Percentiles rank a stretch among this genome's conserved stretches.
phyloP scores from a whole-genome alignment of 1,284 basidiomycete genomes.

The Moesziomyces sp. region DNA sequence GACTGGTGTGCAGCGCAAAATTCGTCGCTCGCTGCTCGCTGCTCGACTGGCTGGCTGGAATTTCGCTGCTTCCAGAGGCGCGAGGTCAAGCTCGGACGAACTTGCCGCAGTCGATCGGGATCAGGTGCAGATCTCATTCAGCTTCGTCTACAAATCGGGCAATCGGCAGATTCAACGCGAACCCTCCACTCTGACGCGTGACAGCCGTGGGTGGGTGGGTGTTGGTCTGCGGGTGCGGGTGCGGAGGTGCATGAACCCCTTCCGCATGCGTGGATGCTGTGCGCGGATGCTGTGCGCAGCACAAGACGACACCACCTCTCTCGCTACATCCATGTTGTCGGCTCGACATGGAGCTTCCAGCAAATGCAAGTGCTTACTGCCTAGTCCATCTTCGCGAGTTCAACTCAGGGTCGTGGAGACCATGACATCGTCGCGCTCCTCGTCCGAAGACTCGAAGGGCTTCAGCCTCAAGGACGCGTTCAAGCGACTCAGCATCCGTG shows the following conservation, averaged over 20 bases:
- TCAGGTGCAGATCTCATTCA: neutral
- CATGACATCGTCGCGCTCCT: neutral
- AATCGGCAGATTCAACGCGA: neutral
- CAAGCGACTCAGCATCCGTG: neutral
- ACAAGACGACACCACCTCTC: too few relatives aligned
- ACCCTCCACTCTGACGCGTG: slow-evolving; percentile 16
- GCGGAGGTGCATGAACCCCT: too few relatives aligned
- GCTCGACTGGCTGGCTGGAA: neutral
- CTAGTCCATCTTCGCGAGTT: too few relatives aligned
- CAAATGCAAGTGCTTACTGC: too few relatives aligned
- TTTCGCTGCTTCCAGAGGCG: neutral
- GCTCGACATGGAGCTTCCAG: too few relatives aligned
- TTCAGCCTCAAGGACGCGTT: neutral
- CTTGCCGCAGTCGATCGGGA: slow-evolving; percentile 41
- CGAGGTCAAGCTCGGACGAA: slow-evolving; percentile 18
- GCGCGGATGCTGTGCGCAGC: too few relatives aligned
- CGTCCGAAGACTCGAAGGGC: neutral
- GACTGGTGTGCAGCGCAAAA: neutral
- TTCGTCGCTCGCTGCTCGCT: neutral
- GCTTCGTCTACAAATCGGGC: too few relatives aligned
- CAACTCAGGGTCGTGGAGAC: neutral
- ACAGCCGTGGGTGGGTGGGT: too few relatives aligned
- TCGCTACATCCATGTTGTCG: too few relatives aligned
- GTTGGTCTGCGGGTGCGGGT: too few relatives aligned
- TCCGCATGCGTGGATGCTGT: too few relatives aligned